Evolutionary conservation across 2,329 filamentous ascomycete species (phyloP).

Genomic region (Periconia sp.): DNA sequence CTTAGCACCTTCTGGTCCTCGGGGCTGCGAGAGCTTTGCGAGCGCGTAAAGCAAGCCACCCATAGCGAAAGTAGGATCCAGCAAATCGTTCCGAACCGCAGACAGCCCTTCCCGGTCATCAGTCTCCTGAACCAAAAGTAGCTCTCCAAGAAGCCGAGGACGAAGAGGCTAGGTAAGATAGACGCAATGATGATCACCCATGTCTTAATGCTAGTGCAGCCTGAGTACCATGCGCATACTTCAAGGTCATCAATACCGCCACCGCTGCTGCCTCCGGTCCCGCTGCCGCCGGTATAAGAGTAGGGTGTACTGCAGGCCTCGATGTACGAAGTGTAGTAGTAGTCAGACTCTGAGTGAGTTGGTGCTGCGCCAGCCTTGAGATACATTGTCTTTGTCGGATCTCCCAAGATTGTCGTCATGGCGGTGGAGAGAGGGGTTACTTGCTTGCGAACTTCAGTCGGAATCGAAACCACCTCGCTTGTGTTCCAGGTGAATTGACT

Average conservation of each 20-base stretch:
- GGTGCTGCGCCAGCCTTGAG: constrained; percentile 33
- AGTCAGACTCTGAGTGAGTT: constrained; percentile 22
- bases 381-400: constrained; percentile 31
- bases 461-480: constrained; percentile 22
- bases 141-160: constrained; percentile 39
- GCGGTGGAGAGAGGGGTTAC: constrained; percentile 30
- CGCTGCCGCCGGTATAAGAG: constrained; percentile 6
- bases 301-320: constrained; percentile 25
- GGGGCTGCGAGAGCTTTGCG: constrained; percentile 34
- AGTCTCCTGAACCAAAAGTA: constrained; percentile 45
- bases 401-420: too few relatives aligned
- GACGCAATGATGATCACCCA: constrained; percentile 39
- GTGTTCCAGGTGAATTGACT: constrained; percentile 21
- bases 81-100: constrained; percentile 39
- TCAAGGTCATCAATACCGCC: constrained; percentile 3
- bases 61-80: constrained; percentile 38
- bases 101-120: constrained; percentile 36
- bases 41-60: constrained; percentile 39
- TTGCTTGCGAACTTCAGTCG: constrained; percentile 28
- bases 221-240: constrained; percentile 16
- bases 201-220: constrained; percentile 21
- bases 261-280: constrained; percentile 11
- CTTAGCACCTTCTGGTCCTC: constrained; percentile 38
- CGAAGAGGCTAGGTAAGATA: constrained; percentile 34
- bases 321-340: constrained; percentile 34